Base-by-base conservation (phyloP, 2,329 filamentous ascomycete genomes). In the Geoglossum cookeanum region DNA sequence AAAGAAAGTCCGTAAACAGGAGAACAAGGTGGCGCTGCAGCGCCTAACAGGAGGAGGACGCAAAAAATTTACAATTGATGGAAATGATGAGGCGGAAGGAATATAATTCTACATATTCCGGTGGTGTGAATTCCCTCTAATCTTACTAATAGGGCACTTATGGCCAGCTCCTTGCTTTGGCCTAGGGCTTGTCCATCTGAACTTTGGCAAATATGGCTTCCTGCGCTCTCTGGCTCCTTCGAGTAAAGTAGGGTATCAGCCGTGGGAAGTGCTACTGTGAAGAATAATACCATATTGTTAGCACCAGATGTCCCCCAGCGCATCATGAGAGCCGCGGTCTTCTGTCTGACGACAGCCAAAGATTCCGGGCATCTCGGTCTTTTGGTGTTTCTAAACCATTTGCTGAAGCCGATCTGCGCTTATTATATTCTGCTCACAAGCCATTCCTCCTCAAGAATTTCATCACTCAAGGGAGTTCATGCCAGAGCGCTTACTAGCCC, bases 1-100 rank as follows among this genome's bases (percentile, higher is more conserved):
- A 72, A 86, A 87, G 77, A 98, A 96, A 78, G 85, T 94, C 67
- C 87, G 87, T 60, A 81, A 84, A 60, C 91, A 97, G 73, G 80
- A 86, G 69, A 87, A 94, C 73, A 92, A 90, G 73, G 85, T 97
- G 66, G 86, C 87, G 64, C 75, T 95, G 66, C 88, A 94, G 72
- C 84, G 88, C 69, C 83, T 97, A 67, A 91, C 85, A 61, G 86
- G 85, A 65, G 79, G 79, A 67, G 86, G 85, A 64, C 81, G 90
- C 66, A 89, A 84, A 71, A 94, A 87, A 76, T 89, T 97, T 74
- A 90, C 83, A 73, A 83, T 94, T 73, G 85, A 75, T 71, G 76
- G 73, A 75, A 74, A 73, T 69, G 81, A 85, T 66, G 78, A 87
- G 60, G 77, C 78, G 64, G 81, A 80, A 61, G 37, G 44, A 13